Evolutionary conservation across 129 eudicot genomes (phyloP).

Genomic region (Flaveria linearis): DNA sequence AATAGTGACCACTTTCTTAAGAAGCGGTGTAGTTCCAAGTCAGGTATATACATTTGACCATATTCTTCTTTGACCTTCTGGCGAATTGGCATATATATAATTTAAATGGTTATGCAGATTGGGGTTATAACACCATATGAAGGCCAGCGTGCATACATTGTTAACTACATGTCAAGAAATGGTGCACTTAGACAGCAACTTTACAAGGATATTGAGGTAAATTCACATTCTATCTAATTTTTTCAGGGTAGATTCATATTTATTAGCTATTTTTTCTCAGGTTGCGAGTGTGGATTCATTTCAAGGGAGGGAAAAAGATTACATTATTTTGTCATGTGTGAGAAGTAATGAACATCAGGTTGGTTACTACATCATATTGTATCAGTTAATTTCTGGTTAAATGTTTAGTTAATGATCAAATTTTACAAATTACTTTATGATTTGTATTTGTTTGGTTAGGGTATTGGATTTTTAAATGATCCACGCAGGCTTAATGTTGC

Average conservation of each 20-base stretch:
- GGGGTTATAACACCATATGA: conserved; percentile 91
- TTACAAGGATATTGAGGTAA: conserved; percentile 51
- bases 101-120: conserved; percentile 39
- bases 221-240: neutral
- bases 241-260: neutral
- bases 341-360: conserved; percentile 97
- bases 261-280: conserved; percentile 32
- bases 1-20: conserved; percentile 75
- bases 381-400: neutral
- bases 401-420: neutral
- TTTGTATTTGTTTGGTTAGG: conserved; percentile 45
- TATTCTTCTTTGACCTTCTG: neutral
- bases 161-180: conserved; percentile 81
- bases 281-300: conserved; percentile 98
- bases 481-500: conserved; percentile 97
- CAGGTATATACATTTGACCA: conserved; percentile 1
- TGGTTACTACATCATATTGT: conserved; percentile 23
- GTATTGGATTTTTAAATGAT: conserved; percentile 93
- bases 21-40: conserved; percentile 81
- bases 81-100: neutral
- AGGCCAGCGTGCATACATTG: conserved; percentile 83
- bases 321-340: conserved; percentile 87
- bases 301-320: conserved; percentile 94
- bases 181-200: conserved; percentile 86
- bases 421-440: neutral